Evolutionary conservation across 169 alveolate species (phyloP).

Genomic region (Babesia ovata): DNA sequence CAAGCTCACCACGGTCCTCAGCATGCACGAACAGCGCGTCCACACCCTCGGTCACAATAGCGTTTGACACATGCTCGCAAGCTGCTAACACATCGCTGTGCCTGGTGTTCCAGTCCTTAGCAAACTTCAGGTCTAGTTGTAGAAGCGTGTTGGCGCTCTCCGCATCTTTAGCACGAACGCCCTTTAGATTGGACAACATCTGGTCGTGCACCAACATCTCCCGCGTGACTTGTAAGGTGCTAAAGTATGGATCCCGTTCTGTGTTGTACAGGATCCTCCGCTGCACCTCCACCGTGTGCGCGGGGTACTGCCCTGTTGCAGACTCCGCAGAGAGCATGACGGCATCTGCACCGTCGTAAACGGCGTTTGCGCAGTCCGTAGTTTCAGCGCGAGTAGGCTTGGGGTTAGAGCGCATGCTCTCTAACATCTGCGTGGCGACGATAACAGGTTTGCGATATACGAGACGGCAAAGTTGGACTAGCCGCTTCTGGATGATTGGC

Average conservation of each 20-base stretch:
- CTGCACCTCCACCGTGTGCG: conserved; percentile 74
- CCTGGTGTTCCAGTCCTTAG: conserved; percentile 15
- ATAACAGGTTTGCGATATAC: conserved; percentile 94
- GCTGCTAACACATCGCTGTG: conserved; percentile 20
- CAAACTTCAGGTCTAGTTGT: conserved; percentile 28
- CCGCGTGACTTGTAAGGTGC: conserved; percentile 59
- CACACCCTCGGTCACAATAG: conserved; percentile 25
- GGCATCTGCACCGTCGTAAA: conserved; percentile 97
- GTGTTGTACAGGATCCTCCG: conserved; percentile 69
- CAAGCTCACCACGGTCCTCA: conserved; percentile 68
- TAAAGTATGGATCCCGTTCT: conserved; percentile 73
- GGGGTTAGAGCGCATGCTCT: conserved; percentile 94
- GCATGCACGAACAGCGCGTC: conserved; percentile 63
- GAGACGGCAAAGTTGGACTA: conserved; percentile 76
- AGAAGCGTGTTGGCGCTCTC: conserved; percentile 29
- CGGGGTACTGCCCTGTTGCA: conserved; percentile 83
- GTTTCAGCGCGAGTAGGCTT: conserved; percentile 99
- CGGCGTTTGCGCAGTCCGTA: conserved; percentile 98
- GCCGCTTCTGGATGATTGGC: conserved; percentile 89
- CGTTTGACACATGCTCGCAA: conserved; percentile 18
- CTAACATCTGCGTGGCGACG: conserved; percentile 99
- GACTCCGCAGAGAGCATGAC: conserved; percentile 91
- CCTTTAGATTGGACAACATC: conserved; percentile 10
- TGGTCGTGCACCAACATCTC: conserved; percentile 56
- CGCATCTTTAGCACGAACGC: conserved; percentile 34